These are phyloP conservation scores for Gossypium ekmanianum DNA, from an alignment of 345 rosid species.

Conservation along the genomic window DNA sequence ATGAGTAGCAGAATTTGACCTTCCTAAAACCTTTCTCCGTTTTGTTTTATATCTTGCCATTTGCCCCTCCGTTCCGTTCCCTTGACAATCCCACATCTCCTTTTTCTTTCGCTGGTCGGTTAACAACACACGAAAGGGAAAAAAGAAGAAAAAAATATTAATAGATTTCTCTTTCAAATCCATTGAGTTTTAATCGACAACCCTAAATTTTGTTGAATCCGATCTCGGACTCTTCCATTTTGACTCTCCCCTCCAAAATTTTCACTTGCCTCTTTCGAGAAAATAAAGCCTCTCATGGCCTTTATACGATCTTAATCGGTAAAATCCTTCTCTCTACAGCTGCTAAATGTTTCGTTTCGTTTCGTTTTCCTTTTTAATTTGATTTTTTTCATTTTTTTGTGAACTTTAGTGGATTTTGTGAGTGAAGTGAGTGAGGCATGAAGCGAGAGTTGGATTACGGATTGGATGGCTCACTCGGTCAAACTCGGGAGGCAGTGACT, in stretches of 20 bases:
- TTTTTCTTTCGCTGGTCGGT: not conserved
- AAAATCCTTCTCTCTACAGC: not conserved
- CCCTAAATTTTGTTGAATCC: conserved; percentile 6
- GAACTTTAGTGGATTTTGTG: conserved; percentile 29
- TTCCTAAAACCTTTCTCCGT: not conserved
- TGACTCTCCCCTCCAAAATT: too few relatives aligned
- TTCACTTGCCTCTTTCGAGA: not conserved
- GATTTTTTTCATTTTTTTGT: not conserved
- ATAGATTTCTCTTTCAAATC: not conserved
- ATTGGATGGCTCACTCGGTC: conserved; percentile 28
- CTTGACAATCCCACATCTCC: not conserved
- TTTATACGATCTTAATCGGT: conserved; percentile 8
- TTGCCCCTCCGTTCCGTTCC: not conserved
- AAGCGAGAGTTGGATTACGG: conserved; percentile 47
- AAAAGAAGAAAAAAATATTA: not conserved
- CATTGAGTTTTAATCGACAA: not conserved
- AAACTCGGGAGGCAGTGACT: conserved; percentile 31
- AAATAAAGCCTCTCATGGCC: conserved; percentile 12
- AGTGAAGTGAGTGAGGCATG: conserved; percentile 38
- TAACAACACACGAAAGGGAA: not conserved
- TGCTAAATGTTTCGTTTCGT: not conserved
- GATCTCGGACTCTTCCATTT: not conserved
- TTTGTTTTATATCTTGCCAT: conserved; percentile 13
- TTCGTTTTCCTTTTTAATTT: not conserved
- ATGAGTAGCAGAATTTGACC: too few relatives aligned